A percentile compares a stretch with the other conserved stretches of the same genome.
These are phyloP conservation scores for Alternaria gansuensis DNA, from an alignment of 2,329 filamentous ascomycete genomes.

Conservation along the genomic window DNA sequence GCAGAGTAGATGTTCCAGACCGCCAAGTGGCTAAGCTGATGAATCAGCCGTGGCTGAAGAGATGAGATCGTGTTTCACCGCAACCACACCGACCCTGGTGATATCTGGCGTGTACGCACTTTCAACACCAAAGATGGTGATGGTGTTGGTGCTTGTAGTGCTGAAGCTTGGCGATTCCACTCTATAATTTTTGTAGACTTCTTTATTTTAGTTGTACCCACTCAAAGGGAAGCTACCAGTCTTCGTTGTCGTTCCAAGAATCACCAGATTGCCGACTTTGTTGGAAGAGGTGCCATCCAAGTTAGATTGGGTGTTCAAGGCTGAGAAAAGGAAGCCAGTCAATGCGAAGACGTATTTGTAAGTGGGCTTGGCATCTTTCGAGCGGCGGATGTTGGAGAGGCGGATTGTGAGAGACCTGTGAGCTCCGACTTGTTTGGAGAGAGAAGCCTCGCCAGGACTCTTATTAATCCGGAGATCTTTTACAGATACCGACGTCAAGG, in stretches of 20 bases:
- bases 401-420: constrained; percentile 29
- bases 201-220: constrained; percentile 32
- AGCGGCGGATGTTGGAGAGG: constrained; percentile 29
- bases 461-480: constrained; percentile 32
- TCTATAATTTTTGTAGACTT: constrained; percentile 26
- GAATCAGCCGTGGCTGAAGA: constrained; percentile 1
- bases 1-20: neutral
- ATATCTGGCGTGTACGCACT: constrained; percentile 28
- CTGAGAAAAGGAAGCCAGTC: constrained; percentile 26
- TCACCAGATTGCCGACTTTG: constrained; percentile 32
- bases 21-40: neutral
- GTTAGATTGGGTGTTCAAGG: constrained; percentile 27
- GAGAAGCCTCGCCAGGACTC: constrained; percentile 19
- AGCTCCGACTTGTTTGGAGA: constrained; percentile 32
- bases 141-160: constrained; percentile 27
- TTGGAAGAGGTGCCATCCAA: constrained; percentile 30
- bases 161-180: constrained; percentile 31
- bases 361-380: constrained; percentile 15
- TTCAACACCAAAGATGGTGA: constrained; percentile 25
- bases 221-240: constrained; percentile 31
- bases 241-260: constrained; percentile 26
- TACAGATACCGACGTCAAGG: constrained; percentile 29
- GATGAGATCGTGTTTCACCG: neutral
- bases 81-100: constrained; percentile 28
- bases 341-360: constrained; percentile 31